Evolutionary conservation across 805 yeast genomes (phyloP).

Genomic region (Komagataella kurtzmanii): DNA sequence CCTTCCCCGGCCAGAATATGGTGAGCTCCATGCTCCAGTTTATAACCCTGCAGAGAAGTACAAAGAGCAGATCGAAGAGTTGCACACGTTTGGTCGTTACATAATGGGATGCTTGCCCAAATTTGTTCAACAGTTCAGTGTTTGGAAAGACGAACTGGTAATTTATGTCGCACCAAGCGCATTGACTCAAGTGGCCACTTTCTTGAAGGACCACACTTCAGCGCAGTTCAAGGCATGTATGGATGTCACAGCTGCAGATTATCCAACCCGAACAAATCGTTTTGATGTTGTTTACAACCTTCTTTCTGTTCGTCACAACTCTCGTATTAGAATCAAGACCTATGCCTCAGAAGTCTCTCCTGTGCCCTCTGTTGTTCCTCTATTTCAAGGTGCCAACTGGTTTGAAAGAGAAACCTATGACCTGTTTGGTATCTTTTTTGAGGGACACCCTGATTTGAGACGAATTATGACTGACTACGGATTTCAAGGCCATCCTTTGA

Average conservation of each 20-base stretch:
- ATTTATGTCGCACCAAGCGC: constrained; percentile 68
- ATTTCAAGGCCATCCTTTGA: constrained; percentile 81
- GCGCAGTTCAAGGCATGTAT: constrained; percentile 67
- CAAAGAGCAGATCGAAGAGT: constrained; percentile 49
- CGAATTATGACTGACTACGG: constrained; percentile 88
- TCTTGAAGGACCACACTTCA: constrained; percentile 66
- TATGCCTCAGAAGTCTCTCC: constrained; percentile 74
- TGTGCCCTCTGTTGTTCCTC: constrained; percentile 64
- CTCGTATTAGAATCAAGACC: constrained; percentile 80
- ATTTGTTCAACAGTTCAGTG: constrained; percentile 70
- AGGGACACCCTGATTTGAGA: constrained; percentile 81
- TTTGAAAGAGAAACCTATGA: constrained; percentile 84
- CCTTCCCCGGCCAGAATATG: constrained; percentile 3
- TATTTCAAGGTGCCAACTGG: constrained; percentile 81
- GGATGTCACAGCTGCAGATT: constrained; percentile 82
- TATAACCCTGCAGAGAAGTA: constrained; percentile 72
- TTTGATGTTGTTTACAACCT: constrained; percentile 81
- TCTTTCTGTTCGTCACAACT: constrained; percentile 70
- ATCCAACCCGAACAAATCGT: constrained; percentile 71
- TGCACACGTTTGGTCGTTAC: constrained; percentile 74
- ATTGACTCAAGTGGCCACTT: constrained; percentile 54
- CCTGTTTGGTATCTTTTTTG: constrained; percentile 77
- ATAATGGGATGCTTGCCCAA: constrained; percentile 70
- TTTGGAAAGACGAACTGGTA: constrained; percentile 83
- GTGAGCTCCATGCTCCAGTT: constrained; percentile 29